Evolutionary conservation across 129 eudicot genomes (phyloP).

Genomic region (Mikania micrantha): DNA sequence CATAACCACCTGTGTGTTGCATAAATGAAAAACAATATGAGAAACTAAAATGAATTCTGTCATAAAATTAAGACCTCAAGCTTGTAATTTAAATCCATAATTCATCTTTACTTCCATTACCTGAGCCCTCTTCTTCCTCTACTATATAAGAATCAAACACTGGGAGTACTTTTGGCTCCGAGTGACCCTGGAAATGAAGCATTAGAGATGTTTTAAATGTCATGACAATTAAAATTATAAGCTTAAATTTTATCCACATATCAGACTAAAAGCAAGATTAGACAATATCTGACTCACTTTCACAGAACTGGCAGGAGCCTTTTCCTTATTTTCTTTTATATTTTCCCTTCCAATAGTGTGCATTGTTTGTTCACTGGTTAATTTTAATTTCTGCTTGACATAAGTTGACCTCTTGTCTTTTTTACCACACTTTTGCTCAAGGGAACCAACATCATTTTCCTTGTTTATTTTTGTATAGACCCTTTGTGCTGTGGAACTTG

Average conservation of each 20-base stretch:
- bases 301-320: constrained; percentile 7
- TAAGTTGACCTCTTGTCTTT: constrained; percentile 31
- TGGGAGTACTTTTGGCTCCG: constrained; percentile 47
- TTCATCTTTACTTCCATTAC: constrained; percentile 29
- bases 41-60: neutral
- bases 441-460: constrained; percentile 18
- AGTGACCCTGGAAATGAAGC: constrained; percentile 47
- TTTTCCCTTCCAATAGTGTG: constrained; percentile 22
- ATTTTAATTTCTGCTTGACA: constrained; percentile 36
- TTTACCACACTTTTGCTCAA: constrained; percentile 23
- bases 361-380: constrained; percentile 22
- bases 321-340: constrained; percentile 37
- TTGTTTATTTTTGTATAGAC: constrained; percentile 18
- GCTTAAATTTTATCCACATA: constrained; percentile 1
- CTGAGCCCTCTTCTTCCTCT: constrained; percentile 98
- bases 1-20: constrained; percentile 87
- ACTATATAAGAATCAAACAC: constrained; percentile 59
- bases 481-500: constrained; percentile 12
- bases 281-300: constrained; percentile 36
- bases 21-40: neutral
- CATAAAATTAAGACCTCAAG: neutral
- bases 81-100: neutral
- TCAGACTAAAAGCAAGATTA: constrained; percentile 12
- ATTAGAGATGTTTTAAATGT: neutral
- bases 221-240: neutral